Conservation (phyloP, 495 filamentous ascomycete genomes). For the Podospora australis region DNA sequence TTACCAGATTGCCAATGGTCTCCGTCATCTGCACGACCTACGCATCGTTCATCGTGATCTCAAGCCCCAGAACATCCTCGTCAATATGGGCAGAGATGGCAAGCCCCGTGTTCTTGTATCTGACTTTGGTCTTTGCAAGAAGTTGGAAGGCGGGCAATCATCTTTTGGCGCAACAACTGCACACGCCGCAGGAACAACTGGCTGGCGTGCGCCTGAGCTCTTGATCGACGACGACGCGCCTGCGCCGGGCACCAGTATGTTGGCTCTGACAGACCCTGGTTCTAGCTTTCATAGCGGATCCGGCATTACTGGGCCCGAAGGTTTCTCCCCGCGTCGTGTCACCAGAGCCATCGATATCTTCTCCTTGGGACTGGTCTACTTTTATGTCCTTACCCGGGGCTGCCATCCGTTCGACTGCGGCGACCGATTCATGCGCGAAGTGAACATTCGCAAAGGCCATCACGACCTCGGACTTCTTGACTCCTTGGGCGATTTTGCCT, state of each 20-base stretch:
- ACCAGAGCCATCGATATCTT: slow-evolving; percentile 96
- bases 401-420: slow-evolving; percentile 92
- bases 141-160: slow-evolving; percentile 89
- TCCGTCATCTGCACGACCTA: slow-evolving; percentile 82
- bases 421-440: slow-evolving; percentile 88
- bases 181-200: slow-evolving; percentile 86
- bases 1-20: slow-evolving; percentile 77
- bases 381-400: slow-evolving; percentile 87
- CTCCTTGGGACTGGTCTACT: slow-evolving; percentile 91
- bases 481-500: slow-evolving; percentile 69
- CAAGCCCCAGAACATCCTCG: slow-evolving; percentile 95
- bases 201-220: slow-evolving; percentile 93
- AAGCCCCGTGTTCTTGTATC: slow-evolving; percentile 80
- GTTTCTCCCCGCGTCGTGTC: slow-evolving; percentile 55
- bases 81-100: slow-evolving; percentile 54
- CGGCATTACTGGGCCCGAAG: slow-evolving; percentile 37
- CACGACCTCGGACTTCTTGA: slow-evolving; percentile 67
- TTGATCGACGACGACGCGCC: slow-evolving; percentile 67
- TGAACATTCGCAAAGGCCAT: slow-evolving; percentile 86
- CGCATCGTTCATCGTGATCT: slow-evolving; percentile 96
- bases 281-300: slow-evolving; percentile 42
- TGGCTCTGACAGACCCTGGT: slow-evolving; percentile 29
- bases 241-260: slow-evolving; percentile 14
- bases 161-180: slow-evolving; percentile 92
- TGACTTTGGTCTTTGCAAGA: slow-evolving; percentile 97